Evolutionary conservation across 2,329 filamentous ascomycete genomes (phyloP).

Genomic region (Arthrobotrys sinensis): DNA sequence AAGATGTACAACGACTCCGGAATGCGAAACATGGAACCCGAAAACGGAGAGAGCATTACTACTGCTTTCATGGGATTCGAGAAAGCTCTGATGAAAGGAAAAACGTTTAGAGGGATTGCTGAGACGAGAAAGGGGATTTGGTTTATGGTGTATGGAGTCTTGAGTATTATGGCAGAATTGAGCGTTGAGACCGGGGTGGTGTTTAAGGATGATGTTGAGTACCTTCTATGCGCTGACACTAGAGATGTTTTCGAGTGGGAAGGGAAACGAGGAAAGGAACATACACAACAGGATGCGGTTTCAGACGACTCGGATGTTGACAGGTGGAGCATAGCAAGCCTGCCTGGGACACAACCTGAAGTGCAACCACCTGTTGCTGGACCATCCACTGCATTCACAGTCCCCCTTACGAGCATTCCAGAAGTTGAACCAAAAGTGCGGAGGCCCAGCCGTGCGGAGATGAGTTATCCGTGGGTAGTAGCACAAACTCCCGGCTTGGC

Average conservation of each 20-base stretch:
- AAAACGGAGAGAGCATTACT: constrained; percentile 2
- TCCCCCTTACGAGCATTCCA: background rate
- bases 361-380: background rate
- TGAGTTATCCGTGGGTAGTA: constrained; percentile 47
- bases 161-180: constrained; percentile 49
- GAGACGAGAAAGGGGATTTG: constrained; percentile 46
- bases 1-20: constrained; percentile 44
- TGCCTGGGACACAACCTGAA: constrained; percentile 8
- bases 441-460: background rate
- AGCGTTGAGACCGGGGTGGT: constrained; percentile 32
- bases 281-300: background rate
- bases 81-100: constrained; percentile 41
- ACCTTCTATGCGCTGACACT: constrained; percentile 40
- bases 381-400: background rate
- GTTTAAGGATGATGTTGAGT: constrained; percentile 55
- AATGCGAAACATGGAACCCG: background rate
- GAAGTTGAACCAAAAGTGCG: background rate
- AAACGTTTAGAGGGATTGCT: constrained; percentile 23
- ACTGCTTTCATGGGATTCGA: constrained; percentile 52
- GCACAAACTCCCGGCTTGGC: constrained; percentile 11
- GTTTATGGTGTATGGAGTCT: constrained; percentile 38
- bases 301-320: constrained; percentile 9
- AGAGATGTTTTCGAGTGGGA: constrained; percentile 24
- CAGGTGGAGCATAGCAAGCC: constrained; percentile 39
- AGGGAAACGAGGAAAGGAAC: constrained; percentile 1